Base-by-base conservation (phyloP, 1,139 yeast genomes). In the Zygosaccharomyces sapae region DNA sequence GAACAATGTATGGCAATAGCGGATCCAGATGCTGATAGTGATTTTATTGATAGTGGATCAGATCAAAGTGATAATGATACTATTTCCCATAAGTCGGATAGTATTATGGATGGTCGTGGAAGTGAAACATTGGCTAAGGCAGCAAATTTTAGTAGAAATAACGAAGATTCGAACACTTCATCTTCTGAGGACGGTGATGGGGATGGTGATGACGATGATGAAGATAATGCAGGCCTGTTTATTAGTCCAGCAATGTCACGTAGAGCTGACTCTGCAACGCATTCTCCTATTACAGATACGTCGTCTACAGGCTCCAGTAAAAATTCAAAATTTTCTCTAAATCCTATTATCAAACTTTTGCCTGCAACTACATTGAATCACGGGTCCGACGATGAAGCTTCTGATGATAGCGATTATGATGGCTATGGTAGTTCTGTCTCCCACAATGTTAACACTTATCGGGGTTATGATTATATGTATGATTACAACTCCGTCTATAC, bases 1-100 rank as follows among this genome's bases (percentile, higher is more conserved):
- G 90, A 86, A 63, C 97, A 92, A 68, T 90, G 97, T 66, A 80
- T 86, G 50, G 88, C 95, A 0, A 64, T 87, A 16, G 80, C 81
- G 52, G 62, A 67, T 12, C 62, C 68, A 7, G 73, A 70, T 42
- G 70, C 72, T 39, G 76, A 52, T 33, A 50, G 72, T 24, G 67
- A 63, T 38, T 68, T 61, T 31, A 64, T 62, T 30, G 73, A 70
- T 43, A 63, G 63, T 39, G 52, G 60, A 27, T 61, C 65, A 20
- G 63, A 56, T 34, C 55, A 50, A 12, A 58, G 57, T 42, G 55
- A 55, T 39, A 43, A 54, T 45, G 52, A 58, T 51, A 49, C 47
- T 30, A 46, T 33, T 31, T 50, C 52, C 31, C 48, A 51, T n/a
- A 53, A 52, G 37, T 55, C 62, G 5, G 56, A 51, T n/a, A 44